Evolutionary conservation across 352 stramenopile species (phyloP).

Genomic region (Phytophthora nicotianae): DNA sequence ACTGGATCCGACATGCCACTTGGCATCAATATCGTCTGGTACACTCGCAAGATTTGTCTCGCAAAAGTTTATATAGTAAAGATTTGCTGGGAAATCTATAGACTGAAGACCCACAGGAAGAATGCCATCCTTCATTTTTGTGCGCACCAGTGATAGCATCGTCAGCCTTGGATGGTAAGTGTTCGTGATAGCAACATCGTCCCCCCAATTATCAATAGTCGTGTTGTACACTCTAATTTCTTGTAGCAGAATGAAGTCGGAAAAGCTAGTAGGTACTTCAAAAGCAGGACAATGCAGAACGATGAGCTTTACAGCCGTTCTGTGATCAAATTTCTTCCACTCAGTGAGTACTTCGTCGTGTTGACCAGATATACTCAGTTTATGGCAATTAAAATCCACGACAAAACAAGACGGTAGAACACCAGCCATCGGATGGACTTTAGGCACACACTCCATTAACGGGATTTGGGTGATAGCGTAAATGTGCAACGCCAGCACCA

Average conservation of each 20-base stretch:
- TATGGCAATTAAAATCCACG: conserved; percentile 42
- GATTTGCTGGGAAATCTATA: conserved; percentile 29
- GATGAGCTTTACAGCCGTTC: conserved; percentile 20
- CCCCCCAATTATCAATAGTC: conserved; percentile 32
- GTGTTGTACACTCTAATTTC: conserved; percentile 44
- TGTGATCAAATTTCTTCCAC: conserved; percentile 29
- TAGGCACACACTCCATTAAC: conserved; percentile 15
- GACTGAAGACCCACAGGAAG: conserved; percentile 46
- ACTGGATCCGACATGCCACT: conserved; percentile 25
- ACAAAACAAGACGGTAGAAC: conserved; percentile 33
- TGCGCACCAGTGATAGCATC: conserved; percentile 32
- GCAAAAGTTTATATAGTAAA: conserved; percentile 41
- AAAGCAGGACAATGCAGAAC: conserved; percentile 40
- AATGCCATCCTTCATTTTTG: conserved; percentile 25
- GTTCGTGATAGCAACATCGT: conserved; percentile 31
- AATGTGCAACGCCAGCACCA: conserved; percentile 27
- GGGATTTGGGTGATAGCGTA: conserved; percentile 10
- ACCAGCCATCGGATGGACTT: conserved; percentile 38
- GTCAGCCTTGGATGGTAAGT: conserved; percentile 35
- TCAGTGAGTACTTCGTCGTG: conserved; percentile 11
- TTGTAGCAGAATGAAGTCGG: conserved; percentile 38
- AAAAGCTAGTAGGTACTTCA: conserved; percentile 34
- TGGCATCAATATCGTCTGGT: conserved; percentile 39
- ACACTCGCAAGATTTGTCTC: conserved; percentile 40
- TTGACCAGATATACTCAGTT: not conserved